Base-by-base conservation (phyloP, 768 basidiomycete genomes). In the Dendrothele bispora region DNA sequence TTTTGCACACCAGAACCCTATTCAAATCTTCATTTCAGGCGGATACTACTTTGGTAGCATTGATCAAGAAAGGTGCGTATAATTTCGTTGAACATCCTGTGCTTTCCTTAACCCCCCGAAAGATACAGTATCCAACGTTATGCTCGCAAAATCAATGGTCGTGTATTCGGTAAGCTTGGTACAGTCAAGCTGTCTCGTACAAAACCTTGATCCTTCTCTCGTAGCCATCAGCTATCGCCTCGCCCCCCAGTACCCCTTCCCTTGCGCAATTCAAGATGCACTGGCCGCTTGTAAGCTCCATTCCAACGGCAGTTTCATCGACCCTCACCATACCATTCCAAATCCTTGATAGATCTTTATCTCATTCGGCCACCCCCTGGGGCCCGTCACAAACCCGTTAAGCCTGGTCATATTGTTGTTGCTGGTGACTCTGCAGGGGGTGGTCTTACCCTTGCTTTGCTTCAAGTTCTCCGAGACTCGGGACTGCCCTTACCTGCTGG, bases 221-320 rank as follows among this genome's bases (percentile, higher is more conserved):
- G 10, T 50, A 88, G 86, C 87, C 49, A 74, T 91, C 45, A 87
- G 88, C 53, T 91, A 91, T 58, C 79, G 88, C 30, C 79, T 95
- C n/a, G 88, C 95, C 12, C 95, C 95, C 0, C 95, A 98, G 66
- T 98, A 95, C 57, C 95, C 95, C 1, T 98, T 97, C 62, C 95
- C 95, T 12, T 92, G 91, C 54, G 91, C 86, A 1, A 67, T 98
- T 6, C 94, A 97, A 57, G 95, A 98, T 64, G 71, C 84, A 27
- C 60, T 98, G 10, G 90, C 95, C 2, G 86, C 93, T 7, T 98
- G 90, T 91, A 56, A 55, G 83, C 63, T 2, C 6, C 7, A n/a
- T n/a, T n/a, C n/a, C n/a, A n/a, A n/a, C n/a, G n/a, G 21, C 22
- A 30, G 24, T 29, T 42, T 22, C n/a, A 39, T 34, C 18, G 8